These are phyloP conservation scores for Chalciporus sp. DNA, from an alignment of 1,284 basidiomycete species.

Conservation along the genomic window DNA sequence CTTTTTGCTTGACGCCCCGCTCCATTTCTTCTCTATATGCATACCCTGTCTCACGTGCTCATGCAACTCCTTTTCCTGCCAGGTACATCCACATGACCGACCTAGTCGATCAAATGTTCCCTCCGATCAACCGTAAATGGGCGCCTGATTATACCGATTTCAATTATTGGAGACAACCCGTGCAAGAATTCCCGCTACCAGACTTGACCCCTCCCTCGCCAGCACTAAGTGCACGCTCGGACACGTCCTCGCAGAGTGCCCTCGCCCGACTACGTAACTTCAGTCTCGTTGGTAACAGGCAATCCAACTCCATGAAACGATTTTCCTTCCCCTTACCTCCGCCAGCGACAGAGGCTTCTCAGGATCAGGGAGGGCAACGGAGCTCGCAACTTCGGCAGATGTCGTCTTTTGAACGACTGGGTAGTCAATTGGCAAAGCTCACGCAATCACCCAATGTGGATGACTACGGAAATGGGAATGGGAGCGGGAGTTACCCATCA, in stretches of 20 bases:
- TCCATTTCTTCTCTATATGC: not conserved
- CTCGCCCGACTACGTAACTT: conserved; percentile 83
- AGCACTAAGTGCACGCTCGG: conserved; percentile 88
- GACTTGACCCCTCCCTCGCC: conserved; percentile 92
- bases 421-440: conserved; percentile 54
- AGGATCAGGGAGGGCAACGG: conserved; percentile 19
- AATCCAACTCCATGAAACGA: conserved; percentile 36
- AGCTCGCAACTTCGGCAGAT: conserved; percentile 59
- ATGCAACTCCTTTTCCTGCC: not conserved
- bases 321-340: conserved; percentile 35
- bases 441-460: conserved; percentile 38
- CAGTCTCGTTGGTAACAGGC: conserved; percentile 63
- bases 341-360: conserved; percentile 22
- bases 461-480: conserved; percentile 28
- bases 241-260: conserved; percentile 72
- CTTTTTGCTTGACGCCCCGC: not conserved
- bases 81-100: conserved; percentile 98
- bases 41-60: not conserved
- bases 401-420: conserved; percentile 71
- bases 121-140: conserved; percentile 88
- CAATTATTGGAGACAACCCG: conserved; percentile 91
- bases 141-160: conserved; percentile 94
- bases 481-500: conserved; percentile 51
- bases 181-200: conserved; percentile 81
- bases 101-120: conserved; percentile 99